Evolutionary conservation across 78 protist species (phyloP).

Genomic region (Polysphondylium violaceum): DNA sequence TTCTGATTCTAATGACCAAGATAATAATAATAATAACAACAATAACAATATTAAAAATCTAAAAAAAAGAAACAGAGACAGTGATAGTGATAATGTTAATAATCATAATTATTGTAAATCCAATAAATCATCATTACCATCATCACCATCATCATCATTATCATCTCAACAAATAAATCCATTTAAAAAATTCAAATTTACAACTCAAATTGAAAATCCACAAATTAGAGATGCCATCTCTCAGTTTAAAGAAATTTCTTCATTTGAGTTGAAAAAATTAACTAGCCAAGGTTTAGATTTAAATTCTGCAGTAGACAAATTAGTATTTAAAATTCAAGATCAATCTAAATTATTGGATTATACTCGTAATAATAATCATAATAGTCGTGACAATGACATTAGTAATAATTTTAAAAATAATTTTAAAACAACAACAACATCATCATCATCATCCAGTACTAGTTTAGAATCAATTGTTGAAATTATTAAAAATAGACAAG

Average conservation of each 20-base stretch:
- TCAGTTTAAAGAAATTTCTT: constrained; percentile 25
- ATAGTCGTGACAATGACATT: not conserved
- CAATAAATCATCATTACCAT: too few species aligned
- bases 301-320: constrained; percentile 41
- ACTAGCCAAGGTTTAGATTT: constrained; percentile 12
- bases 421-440: not conserved
- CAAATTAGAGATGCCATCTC: constrained; percentile 24
- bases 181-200: too few species aligned
- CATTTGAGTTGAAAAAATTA: constrained; percentile 10
- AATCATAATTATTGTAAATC: too few species aligned
- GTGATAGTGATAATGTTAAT: too few species aligned
- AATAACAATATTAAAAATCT: too few species aligned
- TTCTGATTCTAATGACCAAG: too few species aligned
- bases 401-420: not conserved
- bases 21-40: too few species aligned
- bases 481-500: not conserved
- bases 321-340: constrained; percentile 21
- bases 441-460: not conserved
- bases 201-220: constrained; percentile 2
- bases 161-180: too few species aligned
- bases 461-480: too few species aligned
- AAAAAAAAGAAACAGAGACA: too few species aligned
- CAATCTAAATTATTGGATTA: not conserved
- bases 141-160: too few species aligned
- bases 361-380: constrained; percentile 4